Conservation (phyloP, 192 early-diverging fungal genomes). For the Entophlyctis helioformis region DNA sequence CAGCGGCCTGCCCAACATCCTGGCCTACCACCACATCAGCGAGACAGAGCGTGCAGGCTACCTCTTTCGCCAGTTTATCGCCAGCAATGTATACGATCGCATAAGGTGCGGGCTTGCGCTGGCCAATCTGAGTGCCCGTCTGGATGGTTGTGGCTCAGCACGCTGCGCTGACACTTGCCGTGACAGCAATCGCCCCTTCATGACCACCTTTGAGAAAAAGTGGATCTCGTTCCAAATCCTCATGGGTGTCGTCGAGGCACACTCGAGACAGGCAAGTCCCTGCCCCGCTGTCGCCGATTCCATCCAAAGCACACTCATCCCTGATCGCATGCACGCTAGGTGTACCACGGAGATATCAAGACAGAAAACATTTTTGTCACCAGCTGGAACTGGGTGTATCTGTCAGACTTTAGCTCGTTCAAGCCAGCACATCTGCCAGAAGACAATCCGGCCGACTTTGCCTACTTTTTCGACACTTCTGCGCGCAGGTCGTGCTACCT, state of each 20-base stretch:
- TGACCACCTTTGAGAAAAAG: conserved; percentile 74
- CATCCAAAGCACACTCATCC: neutral
- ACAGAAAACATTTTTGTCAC: conserved; percentile 91
- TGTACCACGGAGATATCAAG: conserved; percentile 94
- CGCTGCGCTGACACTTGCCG: neutral
- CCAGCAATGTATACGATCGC: conserved; percentile 90
- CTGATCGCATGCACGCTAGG: conserved; percentile 10
- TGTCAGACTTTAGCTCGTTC: conserved; percentile 79
- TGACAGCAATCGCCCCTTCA: conserved; percentile 80
- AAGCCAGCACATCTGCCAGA: conserved; percentile 91
- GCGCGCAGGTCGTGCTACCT: conserved; percentile 83
- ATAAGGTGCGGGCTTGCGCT: conserved; percentile 49
- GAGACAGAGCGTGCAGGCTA: conserved; percentile 89
- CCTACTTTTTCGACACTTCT: conserved; percentile 92
- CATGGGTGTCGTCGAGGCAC: conserved; percentile 64
- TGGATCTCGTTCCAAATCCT: conserved; percentile 92
- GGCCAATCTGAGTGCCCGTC: neutral
- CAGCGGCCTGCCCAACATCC: conserved; percentile 59
- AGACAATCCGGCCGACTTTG: conserved; percentile 92
- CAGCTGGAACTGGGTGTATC: conserved; percentile 89
- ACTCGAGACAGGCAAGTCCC: conserved; percentile 38
- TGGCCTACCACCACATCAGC: conserved; percentile 64
- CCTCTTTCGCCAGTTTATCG: conserved; percentile 75
- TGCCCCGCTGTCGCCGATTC: neutral
- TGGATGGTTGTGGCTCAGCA: neutral